These are phyloP conservation scores for Rhodofomes roseus DNA, from an alignment of 1,284 basidiomycete species.

Conservation along the genomic window DNA sequence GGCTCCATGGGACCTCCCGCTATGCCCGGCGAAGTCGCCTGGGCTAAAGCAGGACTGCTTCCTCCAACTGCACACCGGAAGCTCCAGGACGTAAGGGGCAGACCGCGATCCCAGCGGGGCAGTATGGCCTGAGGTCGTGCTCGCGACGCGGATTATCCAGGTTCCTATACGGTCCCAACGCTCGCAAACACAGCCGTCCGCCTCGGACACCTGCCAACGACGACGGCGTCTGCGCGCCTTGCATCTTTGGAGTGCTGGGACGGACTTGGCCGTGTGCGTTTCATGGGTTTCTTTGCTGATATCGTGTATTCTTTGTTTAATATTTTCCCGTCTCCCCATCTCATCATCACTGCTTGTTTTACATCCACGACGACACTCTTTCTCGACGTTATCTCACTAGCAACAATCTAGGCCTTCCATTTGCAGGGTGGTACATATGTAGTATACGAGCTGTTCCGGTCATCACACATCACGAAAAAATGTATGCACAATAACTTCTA, in stretches of 20 bases:
- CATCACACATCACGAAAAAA: neutral
- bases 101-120: neutral
- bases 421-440: neutral
- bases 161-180: neutral
- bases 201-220: neutral
- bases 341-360: neutral
- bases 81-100: constrained; percentile 1
- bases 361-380: neutral
- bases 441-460: neutral
- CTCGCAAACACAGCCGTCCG: neutral
- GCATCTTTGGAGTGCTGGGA: neutral
- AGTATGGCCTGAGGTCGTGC: neutral
- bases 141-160: neutral
- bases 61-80: constrained; percentile 9
- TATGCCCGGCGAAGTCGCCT: constrained; percentile 12
- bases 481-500: neutral
- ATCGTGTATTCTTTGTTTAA: neutral
- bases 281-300: neutral
- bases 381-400: neutral
- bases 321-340: neutral
- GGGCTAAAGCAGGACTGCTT: constrained; percentile 15
- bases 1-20: constrained; percentile 9
- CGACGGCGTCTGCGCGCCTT: neutral
- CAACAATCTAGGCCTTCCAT: neutral
- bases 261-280: neutral